Evolutionary conservation across 257 asterid genomes (phyloP).

Genomic region (Galeopsis tetrahit): DNA sequence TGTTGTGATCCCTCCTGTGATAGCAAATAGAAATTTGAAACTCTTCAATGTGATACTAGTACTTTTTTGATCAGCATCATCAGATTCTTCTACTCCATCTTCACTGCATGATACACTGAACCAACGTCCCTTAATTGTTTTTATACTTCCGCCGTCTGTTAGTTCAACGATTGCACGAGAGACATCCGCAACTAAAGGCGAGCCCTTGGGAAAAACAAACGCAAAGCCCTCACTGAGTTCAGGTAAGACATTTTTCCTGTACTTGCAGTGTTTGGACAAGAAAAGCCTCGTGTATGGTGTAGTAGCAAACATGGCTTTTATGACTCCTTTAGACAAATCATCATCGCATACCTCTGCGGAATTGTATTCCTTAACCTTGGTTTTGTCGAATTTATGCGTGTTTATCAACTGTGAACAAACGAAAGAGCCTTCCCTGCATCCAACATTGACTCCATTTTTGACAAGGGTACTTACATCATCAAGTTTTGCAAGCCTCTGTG

Average conservation of each 20-base stretch:
- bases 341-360: conserved; percentile 35
- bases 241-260: conserved; percentile 34
- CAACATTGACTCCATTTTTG: conserved; percentile 32
- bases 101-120: not conserved
- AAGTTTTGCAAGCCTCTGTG: conserved; percentile 33
- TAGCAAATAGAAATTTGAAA: conserved; percentile 32
- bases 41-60: conserved; percentile 10
- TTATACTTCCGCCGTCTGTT: conserved; percentile 27
- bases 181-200: conserved; percentile 30
- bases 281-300: conserved; percentile 39
- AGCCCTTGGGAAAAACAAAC: conserved; percentile 45
- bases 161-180: conserved; percentile 26
- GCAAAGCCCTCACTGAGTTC: conserved; percentile 38
- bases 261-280: conserved; percentile 39
- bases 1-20: conserved; percentile 40
- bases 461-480: conserved; percentile 33
- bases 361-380: conserved; percentile 27
- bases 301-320: conserved; percentile 35
- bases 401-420: conserved; percentile 20
- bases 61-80: not conserved
- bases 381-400: conserved; percentile 31
- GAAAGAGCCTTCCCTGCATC: conserved; percentile 42
- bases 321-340: conserved; percentile 40
- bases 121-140: conserved; percentile 28
- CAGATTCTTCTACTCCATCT: not conserved